phyloP scores from a whole-genome alignment of 2,329 filamentous ascomycete genomes.

The Venturia pyrina region DNA sequence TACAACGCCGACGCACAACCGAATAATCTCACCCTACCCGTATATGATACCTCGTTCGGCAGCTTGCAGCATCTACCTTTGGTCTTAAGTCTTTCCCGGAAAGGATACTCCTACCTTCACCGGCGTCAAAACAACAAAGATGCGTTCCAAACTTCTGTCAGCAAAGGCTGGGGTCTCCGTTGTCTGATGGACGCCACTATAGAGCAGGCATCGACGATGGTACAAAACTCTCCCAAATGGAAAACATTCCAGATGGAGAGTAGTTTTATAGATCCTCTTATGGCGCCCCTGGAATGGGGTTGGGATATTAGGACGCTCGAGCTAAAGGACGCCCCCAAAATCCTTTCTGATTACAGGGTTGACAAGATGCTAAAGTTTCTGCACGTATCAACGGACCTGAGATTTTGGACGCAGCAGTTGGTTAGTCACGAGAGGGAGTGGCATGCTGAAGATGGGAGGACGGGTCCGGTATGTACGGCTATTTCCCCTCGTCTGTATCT shows the following conservation, averaged over 20 bases:
- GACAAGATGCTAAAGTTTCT: neutral
- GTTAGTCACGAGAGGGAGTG: neutral
- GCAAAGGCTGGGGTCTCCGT: neutral
- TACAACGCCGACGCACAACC: neutral
- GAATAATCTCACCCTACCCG: neutral
- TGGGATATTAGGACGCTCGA: neutral
- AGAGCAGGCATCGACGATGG: neutral
- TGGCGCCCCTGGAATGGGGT: neutral
- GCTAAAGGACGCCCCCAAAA: neutral
- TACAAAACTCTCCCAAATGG: neutral
- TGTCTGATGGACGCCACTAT: neutral
- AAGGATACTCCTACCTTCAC: neutral
- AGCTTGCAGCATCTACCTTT: neutral
- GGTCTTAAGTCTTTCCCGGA: neutral
- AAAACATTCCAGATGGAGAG: neutral
- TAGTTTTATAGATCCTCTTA: neutral
- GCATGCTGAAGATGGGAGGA: neutral
- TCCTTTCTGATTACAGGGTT: neutral
- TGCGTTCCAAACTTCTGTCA: neutral
- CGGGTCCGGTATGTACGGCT: neutral
- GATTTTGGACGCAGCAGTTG: neutral
- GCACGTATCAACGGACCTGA: neutral
- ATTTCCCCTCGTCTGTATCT: neutral
- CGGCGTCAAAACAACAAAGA: neutral
- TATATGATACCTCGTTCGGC: neutral